These are phyloP conservation scores for Arctium minus DNA, from an alignment of 129 eudicot genomes.

Conservation along the genomic window DNA sequence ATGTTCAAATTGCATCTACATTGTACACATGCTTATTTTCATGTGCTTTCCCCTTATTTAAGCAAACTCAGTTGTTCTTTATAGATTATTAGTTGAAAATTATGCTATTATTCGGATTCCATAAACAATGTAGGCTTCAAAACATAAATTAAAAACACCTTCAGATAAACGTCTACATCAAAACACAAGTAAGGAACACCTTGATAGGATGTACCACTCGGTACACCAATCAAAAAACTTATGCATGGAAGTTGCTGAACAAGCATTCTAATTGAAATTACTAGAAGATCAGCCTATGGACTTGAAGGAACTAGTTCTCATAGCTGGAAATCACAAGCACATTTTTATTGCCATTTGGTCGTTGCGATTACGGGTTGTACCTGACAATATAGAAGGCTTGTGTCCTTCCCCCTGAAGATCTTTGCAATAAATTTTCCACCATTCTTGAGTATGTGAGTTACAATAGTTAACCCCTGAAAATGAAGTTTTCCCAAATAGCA, in stretches of 20 bases:
- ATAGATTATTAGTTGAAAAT: no score
- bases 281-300: neutral
- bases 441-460: constrained; percentile 83
- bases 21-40: neutral
- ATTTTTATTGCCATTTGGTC: neutral
- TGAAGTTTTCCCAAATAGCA: neutral
- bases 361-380: constrained; percentile 18
- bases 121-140: neutral
- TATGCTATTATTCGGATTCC: neutral
- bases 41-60: neutral
- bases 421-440: constrained; percentile 99
- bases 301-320: neutral
- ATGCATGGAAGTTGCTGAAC: neutral
- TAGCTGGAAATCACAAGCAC: neutral
- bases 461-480: constrained; percentile 92
- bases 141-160: neutral
- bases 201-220: neutral
- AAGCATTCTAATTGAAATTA: neutral
- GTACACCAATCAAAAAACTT: neutral
- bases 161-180: neutral
- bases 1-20: neutral
- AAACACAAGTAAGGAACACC: neutral
- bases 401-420: constrained; percentile 96
- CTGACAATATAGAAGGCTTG: constrained; percentile 97
- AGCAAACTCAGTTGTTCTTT: neutral